These are phyloP conservation scores for Phylloporus sp. DNA, from an alignment of 1,284 basidiomycete species.

Conservation along the genomic window DNA sequence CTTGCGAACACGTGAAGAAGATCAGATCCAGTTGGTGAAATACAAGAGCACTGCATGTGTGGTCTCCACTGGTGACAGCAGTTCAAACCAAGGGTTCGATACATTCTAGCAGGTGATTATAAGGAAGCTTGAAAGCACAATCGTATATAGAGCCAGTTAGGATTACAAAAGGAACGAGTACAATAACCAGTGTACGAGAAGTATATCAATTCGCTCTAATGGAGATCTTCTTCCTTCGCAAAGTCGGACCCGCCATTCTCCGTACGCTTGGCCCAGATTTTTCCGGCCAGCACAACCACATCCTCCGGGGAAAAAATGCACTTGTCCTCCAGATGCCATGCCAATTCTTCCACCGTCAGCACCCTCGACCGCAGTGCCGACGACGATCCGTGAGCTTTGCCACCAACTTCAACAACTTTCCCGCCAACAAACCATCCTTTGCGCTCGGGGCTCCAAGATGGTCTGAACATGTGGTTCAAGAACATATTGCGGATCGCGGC, in stretches of 20 bases:
- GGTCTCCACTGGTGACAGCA: no score
- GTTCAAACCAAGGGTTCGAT: no score
- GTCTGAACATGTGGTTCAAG: conserved; percentile 27
- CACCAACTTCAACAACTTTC: conserved; percentile 26
- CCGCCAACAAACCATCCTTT: conserved; percentile 27
- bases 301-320: conserved; percentile 21
- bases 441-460: conserved; percentile 27
- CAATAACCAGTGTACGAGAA: not conserved
- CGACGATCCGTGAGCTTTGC: conserved; percentile 10
- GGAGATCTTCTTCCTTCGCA: conserved; percentile 14
- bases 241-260: conserved; percentile 1
- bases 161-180: not conserved
- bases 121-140: no score
- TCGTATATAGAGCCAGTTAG: not conserved
- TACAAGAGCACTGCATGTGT: no score
- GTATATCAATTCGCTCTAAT: not conserved
- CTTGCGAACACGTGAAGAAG: no score
- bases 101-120: no score
- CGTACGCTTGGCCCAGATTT: conserved; percentile 24
- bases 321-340: conserved; percentile 16
- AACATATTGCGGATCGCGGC: conserved; percentile 23
- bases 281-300: conserved; percentile 17
- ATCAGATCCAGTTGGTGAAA: no score
- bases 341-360: conserved; percentile 22
- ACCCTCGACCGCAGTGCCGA: not conserved